Base-by-base conservation (phyloP, 371 early-diverging fungal species). In the Rhizopus microsporus region DNA sequence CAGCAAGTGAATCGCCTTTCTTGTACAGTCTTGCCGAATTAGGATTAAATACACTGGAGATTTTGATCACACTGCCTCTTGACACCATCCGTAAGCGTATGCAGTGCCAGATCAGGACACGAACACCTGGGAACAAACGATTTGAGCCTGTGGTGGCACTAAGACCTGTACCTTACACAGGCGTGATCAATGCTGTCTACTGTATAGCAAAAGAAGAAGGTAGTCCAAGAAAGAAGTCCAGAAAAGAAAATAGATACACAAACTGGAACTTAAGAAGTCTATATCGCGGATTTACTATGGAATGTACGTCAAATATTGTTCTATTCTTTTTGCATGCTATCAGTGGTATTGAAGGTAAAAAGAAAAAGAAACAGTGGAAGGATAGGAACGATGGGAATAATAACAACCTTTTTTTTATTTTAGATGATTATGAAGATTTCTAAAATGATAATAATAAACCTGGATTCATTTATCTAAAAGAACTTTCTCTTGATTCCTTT, bases 171-270 rank as follows among this genome's bases (percentile, higher is more conserved):
- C 95, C 93, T 1, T 98, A 98, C 63, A 85, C 90, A 4, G 93
- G 95, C 13, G 76, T 95, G 65, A 54, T 77, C 8, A 91, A 98
- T 64, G 92, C 93, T 47, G 68, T 76, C 8, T 86, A 85, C 56
- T 77, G 91, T 51, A 89, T 96, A 32, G 68, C 92, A 37, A 81
- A 80, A 31, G 97, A 98, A 72, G 98, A 96, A 69, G 95, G 94
- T 5, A 84, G 75, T 9, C 13, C 46, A 63, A 47, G 52, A 62
- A 67, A 66, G 56, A 45, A 54, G 35, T 34, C 46, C 33, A 38
- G 45, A 7, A n/a, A 56, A 63, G 32, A 51, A 31, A 64, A 69
- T 56, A 51, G 61, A 63, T 71, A 67, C 5, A 68, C 70, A 17
- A 71, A 69, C 12, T 87, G 84, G 89, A 85, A 76, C 13, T 60